Percentiles rank a stretch among this genome's conserved stretches.
Evolutionary conservation across 805 yeast genomes (phyloP).

Genomic region (Kluyveromyces lactis): DNA sequence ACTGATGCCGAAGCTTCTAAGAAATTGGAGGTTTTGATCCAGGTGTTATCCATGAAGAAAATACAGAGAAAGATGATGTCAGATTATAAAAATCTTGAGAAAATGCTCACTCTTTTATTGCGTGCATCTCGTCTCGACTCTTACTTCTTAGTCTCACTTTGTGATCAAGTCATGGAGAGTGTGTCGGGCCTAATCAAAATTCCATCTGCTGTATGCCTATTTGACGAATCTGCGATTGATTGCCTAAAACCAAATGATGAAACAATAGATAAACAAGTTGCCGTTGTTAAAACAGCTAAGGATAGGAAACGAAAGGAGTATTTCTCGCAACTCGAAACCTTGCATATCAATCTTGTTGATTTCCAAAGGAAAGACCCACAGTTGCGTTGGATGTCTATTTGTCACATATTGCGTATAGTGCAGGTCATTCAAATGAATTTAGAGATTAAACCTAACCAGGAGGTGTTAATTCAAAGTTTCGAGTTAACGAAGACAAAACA

Average conservation of each 20-base stretch:
- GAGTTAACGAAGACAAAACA: constrained; percentile 50
- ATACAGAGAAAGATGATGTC: constrained; percentile 49
- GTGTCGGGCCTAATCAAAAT: constrained; percentile 36
- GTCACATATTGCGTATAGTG: constrained; percentile 42
- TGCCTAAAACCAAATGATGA: constrained; percentile 55
- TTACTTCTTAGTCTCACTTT: constrained; percentile 42
- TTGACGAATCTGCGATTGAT: constrained; percentile 31
- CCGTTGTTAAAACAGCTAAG: constrained; percentile 55
- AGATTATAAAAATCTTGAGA: constrained; percentile 45
- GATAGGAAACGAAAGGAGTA: constrained; percentile 43
- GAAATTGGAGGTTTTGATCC: constrained; percentile 55
- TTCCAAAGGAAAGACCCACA: constrained; percentile 12
- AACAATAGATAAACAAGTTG: constrained; percentile 47
- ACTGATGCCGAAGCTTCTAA: constrained; percentile 42
- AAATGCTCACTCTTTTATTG: constrained; percentile 41
- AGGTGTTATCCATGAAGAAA: constrained; percentile 47
- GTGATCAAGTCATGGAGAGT: constrained; percentile 42
- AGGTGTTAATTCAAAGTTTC: constrained; percentile 37
- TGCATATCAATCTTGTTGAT: constrained; percentile 34
- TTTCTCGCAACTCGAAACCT: constrained; percentile 31
- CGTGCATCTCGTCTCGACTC: constrained; percentile 51
- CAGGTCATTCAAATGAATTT: constrained; percentile 44
- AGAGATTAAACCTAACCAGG: constrained; percentile 38
- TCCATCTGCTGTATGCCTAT: constrained; percentile 48
- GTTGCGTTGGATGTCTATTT: constrained; percentile 47